Conservation (phyloP, 2,329 filamentous ascomycete species). For the Rutstroemia sp. region DNA sequence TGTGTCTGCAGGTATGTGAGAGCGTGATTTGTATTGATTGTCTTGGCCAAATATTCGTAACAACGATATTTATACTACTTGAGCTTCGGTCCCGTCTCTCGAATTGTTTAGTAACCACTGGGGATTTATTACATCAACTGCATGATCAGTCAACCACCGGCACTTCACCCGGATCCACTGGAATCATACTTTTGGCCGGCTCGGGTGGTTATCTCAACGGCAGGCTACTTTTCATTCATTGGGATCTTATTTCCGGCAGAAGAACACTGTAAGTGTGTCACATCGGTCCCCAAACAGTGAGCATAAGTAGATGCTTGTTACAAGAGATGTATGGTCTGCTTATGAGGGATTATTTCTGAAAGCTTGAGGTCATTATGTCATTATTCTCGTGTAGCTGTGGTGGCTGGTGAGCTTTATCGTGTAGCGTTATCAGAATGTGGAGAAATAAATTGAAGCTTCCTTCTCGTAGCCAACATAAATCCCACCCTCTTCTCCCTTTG, state of each 20-base stretch:
- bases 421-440: conserved; percentile 6
- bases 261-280: too few species aligned
- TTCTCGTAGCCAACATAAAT: not conserved
- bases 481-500: not conserved
- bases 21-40: not conserved
- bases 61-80: too few species aligned
- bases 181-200: not conserved
- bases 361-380: not conserved
- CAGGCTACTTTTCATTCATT: too few species aligned
- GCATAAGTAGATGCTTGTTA: too few species aligned
- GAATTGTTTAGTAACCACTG: not conserved
- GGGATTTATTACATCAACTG: not conserved
- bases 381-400: not conserved
- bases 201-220: not conserved
- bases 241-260: too few species aligned
- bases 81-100: not conserved
- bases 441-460: not conserved
- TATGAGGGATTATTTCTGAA: too few species aligned
- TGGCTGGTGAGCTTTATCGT: conserved; percentile 1
- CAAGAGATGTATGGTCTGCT: too few species aligned
- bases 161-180: not conserved
- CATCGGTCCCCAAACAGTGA: too few species aligned
- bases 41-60: too few species aligned
- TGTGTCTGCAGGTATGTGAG: not conserved
- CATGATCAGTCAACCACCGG: not conserved